Evolutionary conservation across 768 basidiomycete genomes (phyloP).

Genomic region (Collybiopsis confluens): DNA sequence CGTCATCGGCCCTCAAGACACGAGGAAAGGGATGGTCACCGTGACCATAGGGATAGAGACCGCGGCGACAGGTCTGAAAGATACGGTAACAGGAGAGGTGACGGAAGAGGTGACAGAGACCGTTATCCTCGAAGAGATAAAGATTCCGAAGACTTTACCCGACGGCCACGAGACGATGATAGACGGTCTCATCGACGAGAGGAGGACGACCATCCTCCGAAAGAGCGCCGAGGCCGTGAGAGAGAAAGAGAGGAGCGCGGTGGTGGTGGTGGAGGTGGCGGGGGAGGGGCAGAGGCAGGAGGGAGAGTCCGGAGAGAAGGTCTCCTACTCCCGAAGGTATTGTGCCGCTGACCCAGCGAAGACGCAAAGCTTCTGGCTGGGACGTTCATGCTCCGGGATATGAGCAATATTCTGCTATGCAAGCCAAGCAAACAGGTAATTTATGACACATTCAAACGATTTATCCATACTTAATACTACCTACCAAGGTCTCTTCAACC

Average conservation of each 20-base stretch:
- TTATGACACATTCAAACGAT: background rate
- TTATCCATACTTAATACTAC: slow-evolving; percentile 11
- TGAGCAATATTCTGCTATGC: slow-evolving; percentile 90
- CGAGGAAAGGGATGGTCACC: slow-evolving; percentile 41
- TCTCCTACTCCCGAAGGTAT: slow-evolving; percentile 90
- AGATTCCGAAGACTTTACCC: slow-evolving; percentile 42
- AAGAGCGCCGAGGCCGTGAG: slow-evolving; percentile 31
- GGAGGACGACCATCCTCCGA: slow-evolving; percentile 33
- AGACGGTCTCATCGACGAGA: slow-evolving; percentile 44
- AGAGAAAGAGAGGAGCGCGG: slow-evolving; percentile 38
- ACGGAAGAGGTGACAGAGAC: slow-evolving; percentile 22
- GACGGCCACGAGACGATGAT: slow-evolving; percentile 44
- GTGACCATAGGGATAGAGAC: slow-evolving; percentile 29
- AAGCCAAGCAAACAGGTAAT: slow-evolving; percentile 97
- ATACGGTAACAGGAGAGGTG: slow-evolving; percentile 32
- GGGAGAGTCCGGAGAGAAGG: slow-evolving; percentile 70
- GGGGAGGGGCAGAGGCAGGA: slow-evolving; percentile 24
- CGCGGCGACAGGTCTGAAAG: slow-evolving; percentile 20
- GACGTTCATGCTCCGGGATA: slow-evolving; percentile 95
- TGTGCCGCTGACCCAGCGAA: slow-evolving; percentile 77
- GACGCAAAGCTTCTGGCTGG: slow-evolving; percentile 91
- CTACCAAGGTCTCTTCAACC: slow-evolving; percentile 82
- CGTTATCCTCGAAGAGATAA: slow-evolving; percentile 40
- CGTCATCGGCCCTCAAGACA: slow-evolving; percentile 66
- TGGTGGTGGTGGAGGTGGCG: slow-evolving; percentile 29